These are phyloP conservation scores for Neopestalotiopsis sp. DNA, from an alignment of 2,329 filamentous ascomycete genomes.

Conservation along the genomic window DNA sequence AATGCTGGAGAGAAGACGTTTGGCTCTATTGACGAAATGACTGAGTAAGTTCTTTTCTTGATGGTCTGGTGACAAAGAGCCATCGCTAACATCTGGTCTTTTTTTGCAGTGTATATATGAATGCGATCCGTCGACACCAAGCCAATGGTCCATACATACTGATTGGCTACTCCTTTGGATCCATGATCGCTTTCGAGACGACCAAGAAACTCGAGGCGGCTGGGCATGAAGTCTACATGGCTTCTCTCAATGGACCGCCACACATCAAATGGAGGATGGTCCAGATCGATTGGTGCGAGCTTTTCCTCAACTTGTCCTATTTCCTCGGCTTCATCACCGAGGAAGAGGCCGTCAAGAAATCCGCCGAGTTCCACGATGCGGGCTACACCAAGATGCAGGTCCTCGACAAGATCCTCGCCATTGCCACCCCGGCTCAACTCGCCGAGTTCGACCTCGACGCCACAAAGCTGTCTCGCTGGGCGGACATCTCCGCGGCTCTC, in stretches of 20 bases:
- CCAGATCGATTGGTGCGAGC: conserved; percentile 36
- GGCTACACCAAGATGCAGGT: conserved; percentile 23
- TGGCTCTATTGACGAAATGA: conserved; percentile 38
- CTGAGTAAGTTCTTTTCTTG: neutral
- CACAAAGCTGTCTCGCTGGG: conserved; percentile 35
- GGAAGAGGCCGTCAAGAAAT: conserved; percentile 25
- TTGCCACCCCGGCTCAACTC: conserved; percentile 25
- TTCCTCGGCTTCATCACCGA: conserved; percentile 42
- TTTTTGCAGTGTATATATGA: conserved; percentile 37
- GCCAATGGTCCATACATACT: conserved; percentile 52
- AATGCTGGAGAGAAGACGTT: conserved; percentile 41
- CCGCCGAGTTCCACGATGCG: conserved; percentile 19
- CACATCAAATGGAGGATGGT: conserved; percentile 45
- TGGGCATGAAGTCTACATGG: conserved; percentile 47
- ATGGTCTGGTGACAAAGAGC: neutral
- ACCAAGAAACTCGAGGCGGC: conserved; percentile 44
- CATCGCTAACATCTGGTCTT: conserved; percentile 20
- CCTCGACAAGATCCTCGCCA: conserved; percentile 28
- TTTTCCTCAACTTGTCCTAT: conserved; percentile 40
- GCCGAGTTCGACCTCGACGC: conserved; percentile 32
- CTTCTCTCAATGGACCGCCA: conserved; percentile 47
- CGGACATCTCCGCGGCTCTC: conserved; percentile 34
- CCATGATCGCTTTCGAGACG: conserved; percentile 50
- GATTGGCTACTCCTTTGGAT: conserved; percentile 51
- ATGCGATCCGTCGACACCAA: conserved; percentile 43